Percentiles rank a stretch among this genome's conserved stretches.
Conservation (phyloP, 495 filamentous ascomycete species). For the Parathielavia appendiculata region DNA sequence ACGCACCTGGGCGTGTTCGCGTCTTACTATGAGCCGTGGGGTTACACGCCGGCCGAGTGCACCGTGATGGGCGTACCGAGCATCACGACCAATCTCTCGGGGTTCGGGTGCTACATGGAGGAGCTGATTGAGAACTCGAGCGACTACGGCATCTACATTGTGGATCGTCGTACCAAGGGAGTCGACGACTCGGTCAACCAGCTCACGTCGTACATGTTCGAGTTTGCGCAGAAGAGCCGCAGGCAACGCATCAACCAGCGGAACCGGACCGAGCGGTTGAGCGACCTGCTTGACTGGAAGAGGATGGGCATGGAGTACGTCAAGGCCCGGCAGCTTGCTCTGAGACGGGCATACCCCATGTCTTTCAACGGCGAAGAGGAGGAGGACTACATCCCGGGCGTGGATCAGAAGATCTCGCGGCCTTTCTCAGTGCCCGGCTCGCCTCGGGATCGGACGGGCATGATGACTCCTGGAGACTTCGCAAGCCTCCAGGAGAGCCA, state of each 20-base stretch:
- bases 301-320: slow-evolving; percentile 99
- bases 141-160: slow-evolving; percentile 98
- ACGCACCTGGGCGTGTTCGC: slow-evolving; percentile 93
- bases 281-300: slow-evolving; percentile 97
- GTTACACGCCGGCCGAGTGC: slow-evolving; percentile 96
- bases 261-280: slow-evolving; percentile 93
- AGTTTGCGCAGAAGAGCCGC: slow-evolving; percentile 89
- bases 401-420: slow-evolving; percentile 86
- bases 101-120: slow-evolving; percentile 99
- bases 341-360: slow-evolving; percentile 84
- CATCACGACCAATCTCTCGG: slow-evolving; percentile 96
- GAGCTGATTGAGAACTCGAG: slow-evolving; percentile 96
- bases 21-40: slow-evolving; percentile 99
- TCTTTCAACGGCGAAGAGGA: slow-evolving; percentile 76
- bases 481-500: slow-evolving; percentile 89
- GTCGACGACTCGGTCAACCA: slow-evolving; percentile 97
- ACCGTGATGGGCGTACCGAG: slow-evolving; percentile 99
- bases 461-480: slow-evolving; percentile 99
- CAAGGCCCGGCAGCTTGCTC: slow-evolving; percentile 88
- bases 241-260: slow-evolving; percentile 97
- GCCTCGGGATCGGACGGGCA: slow-evolving; percentile 81
- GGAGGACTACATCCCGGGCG: slow-evolving; percentile 77
- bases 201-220: slow-evolving; percentile 85
- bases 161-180: slow-evolving; percentile 91
- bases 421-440: slow-evolving; percentile 92